Conservation (phyloP, 352 stramenopile species). For the Blastocystis sp. region DNA sequence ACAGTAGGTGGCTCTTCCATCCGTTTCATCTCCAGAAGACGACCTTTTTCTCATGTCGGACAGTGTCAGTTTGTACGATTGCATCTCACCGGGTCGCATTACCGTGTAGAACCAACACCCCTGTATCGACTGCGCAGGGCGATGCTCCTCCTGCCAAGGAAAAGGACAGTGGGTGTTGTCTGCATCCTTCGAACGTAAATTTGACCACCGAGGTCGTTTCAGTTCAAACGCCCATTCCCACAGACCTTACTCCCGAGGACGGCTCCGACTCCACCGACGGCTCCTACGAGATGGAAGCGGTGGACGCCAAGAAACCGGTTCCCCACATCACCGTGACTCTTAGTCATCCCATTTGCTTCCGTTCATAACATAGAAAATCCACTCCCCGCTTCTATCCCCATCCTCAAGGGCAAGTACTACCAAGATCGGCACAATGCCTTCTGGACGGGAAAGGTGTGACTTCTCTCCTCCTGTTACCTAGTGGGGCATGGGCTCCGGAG, state of each 20-base stretch:
- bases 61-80: too few relatives aligned
- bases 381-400: neutral
- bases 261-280: constrained; percentile 29
- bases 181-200: neutral
- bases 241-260: neutral
- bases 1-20: too few relatives aligned
- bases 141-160: neutral
- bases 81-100: too few relatives aligned
- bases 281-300: neutral
- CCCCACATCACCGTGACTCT: neutral
- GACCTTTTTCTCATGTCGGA: too few relatives aligned
- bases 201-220: neutral
- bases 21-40: too few relatives aligned
- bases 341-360: neutral
- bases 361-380: neutral
- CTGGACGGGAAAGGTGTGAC: constrained; percentile 1
- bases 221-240: neutral
- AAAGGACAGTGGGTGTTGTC: neutral
- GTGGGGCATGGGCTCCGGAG: constrained; percentile 38
- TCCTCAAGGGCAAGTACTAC: constrained; percentile 27
- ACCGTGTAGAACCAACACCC: too few relatives aligned
- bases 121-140: neutral
- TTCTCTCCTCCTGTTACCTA: neutral
- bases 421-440: neutral
- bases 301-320: neutral